Evolutionary conservation across 2,329 filamentous ascomycete genomes (phyloP), one percentile per base, ranked within the genome.

Genomic region (Phialophora macrospora): DNA sequence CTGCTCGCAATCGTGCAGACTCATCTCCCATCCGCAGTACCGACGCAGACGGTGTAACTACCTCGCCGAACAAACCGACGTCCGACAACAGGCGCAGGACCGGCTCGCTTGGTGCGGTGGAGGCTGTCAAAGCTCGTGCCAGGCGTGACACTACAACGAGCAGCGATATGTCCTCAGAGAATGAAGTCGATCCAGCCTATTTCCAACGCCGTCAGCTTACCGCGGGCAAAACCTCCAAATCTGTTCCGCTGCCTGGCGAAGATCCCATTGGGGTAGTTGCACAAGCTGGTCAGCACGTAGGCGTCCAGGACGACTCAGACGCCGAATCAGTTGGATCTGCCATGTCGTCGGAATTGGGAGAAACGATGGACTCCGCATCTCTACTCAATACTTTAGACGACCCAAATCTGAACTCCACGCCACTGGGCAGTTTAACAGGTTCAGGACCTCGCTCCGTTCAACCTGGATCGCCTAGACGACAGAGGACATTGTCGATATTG

Each of bases 1-100:
- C 95, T 0, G 85, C 97, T 51, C 87, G 93, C 32, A 88, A 88
- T 71, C 88, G 94, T 63, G 91, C 93, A 28, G 94, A 92, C 11
- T 97, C 93, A 0, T 97, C 94, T 55, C 94, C 94, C 3, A 88
- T 91, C 44, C 88, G 92, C 55, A 80, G 79, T 32, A 78, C 78
- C 67, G 64, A 77, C 74, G 78, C 80, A 8, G 80, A 84, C 28
- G 77, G 85, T n/a, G 77, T 81, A 72, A 77, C 85, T 38, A 86
- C 84, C 1, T 86, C 85, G 17, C 85, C 86, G 0, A 84, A 84
- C 8, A 77, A 80, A 49, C 81, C 81, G 7, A 78, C 79, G 4
- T 78, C 81, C 41, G 78, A 78, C 17, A 79, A 76, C 30, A 78
- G 81, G 65, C 78, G 82, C 62, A 79, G 85, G 12, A 82, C 84